These are phyloP conservation scores for Sequoia sempervirens DNA, from an alignment of 75 land plant genomes.

Conservation along the genomic window DNA sequence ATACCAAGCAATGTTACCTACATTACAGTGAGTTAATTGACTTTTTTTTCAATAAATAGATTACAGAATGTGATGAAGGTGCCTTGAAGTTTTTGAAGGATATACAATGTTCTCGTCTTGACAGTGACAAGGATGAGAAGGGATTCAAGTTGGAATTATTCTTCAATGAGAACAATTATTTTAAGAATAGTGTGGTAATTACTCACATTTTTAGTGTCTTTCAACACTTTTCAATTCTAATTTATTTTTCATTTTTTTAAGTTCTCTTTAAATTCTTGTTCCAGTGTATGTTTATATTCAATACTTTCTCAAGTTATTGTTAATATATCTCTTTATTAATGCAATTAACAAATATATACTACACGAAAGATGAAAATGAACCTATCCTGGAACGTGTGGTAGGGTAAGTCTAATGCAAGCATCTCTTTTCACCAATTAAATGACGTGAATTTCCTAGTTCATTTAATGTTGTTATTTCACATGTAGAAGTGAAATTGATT, in stretches of 20 bases:
- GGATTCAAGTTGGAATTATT: slow-evolving; percentile 48
- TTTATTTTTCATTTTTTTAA: background rate
- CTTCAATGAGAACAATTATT: slow-evolving; percentile 41
- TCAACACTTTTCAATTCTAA: background rate
- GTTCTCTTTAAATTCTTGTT: no score
- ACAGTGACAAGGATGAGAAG: slow-evolving; percentile 40
- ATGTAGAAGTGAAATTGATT: slow-evolving; percentile 50
- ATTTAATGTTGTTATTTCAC: background rate
- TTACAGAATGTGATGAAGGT: slow-evolving; percentile 49
- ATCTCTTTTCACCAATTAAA: background rate
- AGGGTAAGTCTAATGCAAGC: slow-evolving; percentile 16
- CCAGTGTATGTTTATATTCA: background rate
- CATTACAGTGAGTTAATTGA: background rate
- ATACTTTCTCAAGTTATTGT: background rate
- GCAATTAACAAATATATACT: slow-evolving; percentile 27
- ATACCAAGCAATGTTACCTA: background rate
- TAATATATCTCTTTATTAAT: background rate
- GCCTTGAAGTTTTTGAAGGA: slow-evolving; percentile 45
- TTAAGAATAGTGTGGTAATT: slow-evolving; percentile 36
- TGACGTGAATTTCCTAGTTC: background rate
- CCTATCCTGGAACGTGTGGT: slow-evolving; percentile 23
- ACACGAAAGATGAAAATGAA: slow-evolving; percentile 32
- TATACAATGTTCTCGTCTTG: slow-evolving; percentile 38
- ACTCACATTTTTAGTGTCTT: background rate
- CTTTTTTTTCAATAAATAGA: slow-evolving; percentile 16